A percentile compares a stretch with the other conserved stretches of the same genome.
Evolutionary conservation across 2,329 filamentous ascomycete genomes (phyloP).

Genomic region (Nemania sp.): DNA sequence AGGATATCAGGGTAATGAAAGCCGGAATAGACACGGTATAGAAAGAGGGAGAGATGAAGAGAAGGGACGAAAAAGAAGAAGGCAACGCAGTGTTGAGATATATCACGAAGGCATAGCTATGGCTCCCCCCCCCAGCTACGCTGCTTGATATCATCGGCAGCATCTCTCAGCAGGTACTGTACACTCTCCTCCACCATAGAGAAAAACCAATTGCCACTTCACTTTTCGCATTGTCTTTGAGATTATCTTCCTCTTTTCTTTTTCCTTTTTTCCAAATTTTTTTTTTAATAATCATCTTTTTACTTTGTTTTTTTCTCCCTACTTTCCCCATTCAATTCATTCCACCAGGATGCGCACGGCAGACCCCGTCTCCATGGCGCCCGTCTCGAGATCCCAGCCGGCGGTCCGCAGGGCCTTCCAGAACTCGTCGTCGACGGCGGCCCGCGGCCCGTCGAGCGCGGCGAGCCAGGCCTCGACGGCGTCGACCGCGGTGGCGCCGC

Average conservation of each 20-base stretch:
- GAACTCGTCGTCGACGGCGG: constrained; percentile 48
- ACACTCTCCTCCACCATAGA: constrained; percentile 18
- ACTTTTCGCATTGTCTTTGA: not conserved
- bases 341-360: constrained; percentile 49
- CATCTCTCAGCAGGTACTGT: constrained; percentile 23
- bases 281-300: constrained; percentile 22
- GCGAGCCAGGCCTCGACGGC: constrained; percentile 46
- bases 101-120: constrained; percentile 25
- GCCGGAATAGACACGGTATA: not conserved
- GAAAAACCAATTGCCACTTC: not conserved
- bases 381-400: constrained; percentile 70
- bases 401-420: constrained; percentile 46
- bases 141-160: constrained; percentile 7
- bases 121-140: constrained; percentile 1
- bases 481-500: constrained; percentile 49
- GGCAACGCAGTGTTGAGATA: constrained; percentile 30
- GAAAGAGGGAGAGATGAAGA: not conserved
- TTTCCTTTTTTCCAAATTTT: constrained; percentile 12
- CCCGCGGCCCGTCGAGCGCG: constrained; percentile 41
- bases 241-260: constrained; percentile 30
- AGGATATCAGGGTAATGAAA: not conserved
- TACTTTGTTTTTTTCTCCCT: constrained; percentile 28
- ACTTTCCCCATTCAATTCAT: constrained; percentile 18
- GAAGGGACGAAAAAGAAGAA: constrained; percentile 10
- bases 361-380: constrained; percentile 68